These are phyloP conservation scores for Aspergillus bertholletiae DNA, from an alignment of 495 filamentous ascomycete genomes.

Conservation along the genomic window DNA sequence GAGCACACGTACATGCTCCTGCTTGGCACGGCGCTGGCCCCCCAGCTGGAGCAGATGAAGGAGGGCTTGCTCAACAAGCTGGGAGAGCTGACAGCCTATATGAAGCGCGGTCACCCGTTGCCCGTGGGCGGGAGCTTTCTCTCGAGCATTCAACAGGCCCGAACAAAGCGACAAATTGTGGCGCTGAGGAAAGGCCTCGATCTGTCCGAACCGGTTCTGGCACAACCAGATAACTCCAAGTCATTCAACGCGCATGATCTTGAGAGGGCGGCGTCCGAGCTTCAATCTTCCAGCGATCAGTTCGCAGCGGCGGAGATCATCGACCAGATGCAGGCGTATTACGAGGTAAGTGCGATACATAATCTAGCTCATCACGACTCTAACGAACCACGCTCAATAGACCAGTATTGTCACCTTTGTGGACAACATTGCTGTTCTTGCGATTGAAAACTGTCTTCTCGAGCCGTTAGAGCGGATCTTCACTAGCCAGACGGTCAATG, in stretches of 20 bases:
- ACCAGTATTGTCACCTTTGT: slow-evolving; percentile 57
- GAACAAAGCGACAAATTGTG: slow-evolving; percentile 17
- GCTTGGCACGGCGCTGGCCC: slow-evolving; percentile 20
- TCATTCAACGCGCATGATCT: not conserved
- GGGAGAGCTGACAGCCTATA: slow-evolving; percentile 36
- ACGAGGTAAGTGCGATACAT: slow-evolving; percentile 25
- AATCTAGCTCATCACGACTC: not conserved
- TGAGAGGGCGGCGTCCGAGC: not conserved
- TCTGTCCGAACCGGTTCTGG: not conserved
- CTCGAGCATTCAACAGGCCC: slow-evolving; percentile 21
- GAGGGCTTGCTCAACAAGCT: slow-evolving; percentile 34
- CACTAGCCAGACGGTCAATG: slow-evolving; percentile 24
- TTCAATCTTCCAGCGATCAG: slow-evolving; percentile 11
- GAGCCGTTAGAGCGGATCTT: slow-evolving; percentile 22
- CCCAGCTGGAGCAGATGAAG: slow-evolving; percentile 27
- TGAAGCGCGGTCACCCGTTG: slow-evolving; percentile 41
- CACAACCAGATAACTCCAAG: not conserved
- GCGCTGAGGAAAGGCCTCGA: slow-evolving; percentile 3
- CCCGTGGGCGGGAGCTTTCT: slow-evolving; percentile 40
- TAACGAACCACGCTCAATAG: slow-evolving; percentile 25
- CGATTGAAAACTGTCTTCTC: slow-evolving; percentile 57
- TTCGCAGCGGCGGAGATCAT: slow-evolving; percentile 22
- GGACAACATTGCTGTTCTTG: slow-evolving; percentile 58
- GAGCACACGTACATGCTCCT: slow-evolving; percentile 28
- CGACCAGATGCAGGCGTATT: slow-evolving; percentile 34